phyloP scores from a whole-genome alignment of 257 asterid genomes.

The Solanum arcanum region DNA sequence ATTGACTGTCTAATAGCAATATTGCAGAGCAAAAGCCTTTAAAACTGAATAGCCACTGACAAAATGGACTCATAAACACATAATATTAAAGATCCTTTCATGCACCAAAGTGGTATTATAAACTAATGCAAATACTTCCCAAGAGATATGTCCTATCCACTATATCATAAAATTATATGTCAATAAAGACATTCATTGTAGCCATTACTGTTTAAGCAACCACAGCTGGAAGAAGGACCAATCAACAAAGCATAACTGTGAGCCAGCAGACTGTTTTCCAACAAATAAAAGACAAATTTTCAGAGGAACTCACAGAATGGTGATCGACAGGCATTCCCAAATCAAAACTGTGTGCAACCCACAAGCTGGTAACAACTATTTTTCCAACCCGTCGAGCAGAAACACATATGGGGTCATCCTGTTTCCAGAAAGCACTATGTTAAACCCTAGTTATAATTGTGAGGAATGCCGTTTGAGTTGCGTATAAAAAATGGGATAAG shows the following conservation, averaged over 20 bases:
- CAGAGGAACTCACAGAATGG: slow-evolving; percentile 36
- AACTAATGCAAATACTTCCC: not conserved
- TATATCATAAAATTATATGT: not conserved
- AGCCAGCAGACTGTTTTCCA: not conserved
- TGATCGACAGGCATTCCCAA: slow-evolving; percentile 51
- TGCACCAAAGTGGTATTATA: not conserved
- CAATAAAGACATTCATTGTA: not conserved
- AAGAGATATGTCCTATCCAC: not conserved
- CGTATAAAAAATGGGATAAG: not conserved
- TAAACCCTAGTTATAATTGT: not conserved
- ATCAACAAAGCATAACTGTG: not conserved
- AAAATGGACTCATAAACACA: not conserved
- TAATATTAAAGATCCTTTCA: not conserved
- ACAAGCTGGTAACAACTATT: slow-evolving; percentile 53
- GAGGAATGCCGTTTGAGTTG: not conserved
- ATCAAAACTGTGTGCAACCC: slow-evolving; percentile 82
- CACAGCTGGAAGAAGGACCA: not conserved
- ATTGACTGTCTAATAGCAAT: not conserved
- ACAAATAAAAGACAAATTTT: not conserved
- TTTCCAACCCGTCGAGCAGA: slow-evolving; percentile 76
- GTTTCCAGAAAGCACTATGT: not conserved
- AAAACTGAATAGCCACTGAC: not conserved
- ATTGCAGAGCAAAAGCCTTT: not conserved
- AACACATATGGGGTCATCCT: slow-evolving; percentile 78
- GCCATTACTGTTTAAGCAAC: not conserved